Evolutionary conservation across 1,139 yeast genomes (phyloP).

Genomic region (Geotrichum reessii): DNA sequence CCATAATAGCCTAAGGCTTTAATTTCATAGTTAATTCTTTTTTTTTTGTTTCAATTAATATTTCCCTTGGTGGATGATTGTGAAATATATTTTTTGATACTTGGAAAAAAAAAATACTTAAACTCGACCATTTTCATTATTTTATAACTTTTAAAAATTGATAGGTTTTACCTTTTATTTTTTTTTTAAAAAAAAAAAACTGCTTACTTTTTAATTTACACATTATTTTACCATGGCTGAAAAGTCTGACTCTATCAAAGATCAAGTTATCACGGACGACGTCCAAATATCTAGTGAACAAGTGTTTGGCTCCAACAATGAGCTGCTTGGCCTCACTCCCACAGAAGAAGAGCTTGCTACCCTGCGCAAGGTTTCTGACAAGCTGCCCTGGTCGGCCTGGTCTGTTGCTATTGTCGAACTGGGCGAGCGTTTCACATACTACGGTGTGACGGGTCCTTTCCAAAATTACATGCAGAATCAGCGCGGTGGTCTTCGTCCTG

Average conservation of each 20-base stretch:
- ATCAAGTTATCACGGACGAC: background rate
- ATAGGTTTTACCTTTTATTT: no score
- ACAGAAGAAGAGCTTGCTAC: slow-evolving; percentile 43
- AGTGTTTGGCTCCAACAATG: slow-evolving; percentile 7
- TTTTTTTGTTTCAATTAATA: background rate
- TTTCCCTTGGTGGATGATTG: background rate
- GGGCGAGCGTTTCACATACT: slow-evolving; percentile 79
- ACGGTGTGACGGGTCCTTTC: slow-evolving; percentile 71
- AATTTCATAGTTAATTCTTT: background rate
- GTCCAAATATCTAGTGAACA: slow-evolving; percentile 1
- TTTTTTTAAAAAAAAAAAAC: background rate
- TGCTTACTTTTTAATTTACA: no score
- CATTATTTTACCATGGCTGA: background rate
- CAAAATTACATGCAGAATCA: slow-evolving; percentile 66
- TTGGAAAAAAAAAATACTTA: background rate
- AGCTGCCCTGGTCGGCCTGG: slow-evolving; percentile 51
- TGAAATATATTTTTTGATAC: background rate
- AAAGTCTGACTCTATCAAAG: background rate
- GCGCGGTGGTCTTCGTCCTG: slow-evolving; percentile 40
- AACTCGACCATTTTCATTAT: background rate
- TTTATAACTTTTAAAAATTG: background rate
- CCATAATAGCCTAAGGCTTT: background rate
- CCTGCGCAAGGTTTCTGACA: slow-evolving; percentile 42
- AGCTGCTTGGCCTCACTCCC: slow-evolving; percentile 33
- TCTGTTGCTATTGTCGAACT: slow-evolving; percentile 73